Percentiles rank a stretch among this genome's conserved stretches.
Evolutionary conservation across 1,284 basidiomycete genomes (phyloP).

Genomic region (Nidula niveotomentosa): DNA sequence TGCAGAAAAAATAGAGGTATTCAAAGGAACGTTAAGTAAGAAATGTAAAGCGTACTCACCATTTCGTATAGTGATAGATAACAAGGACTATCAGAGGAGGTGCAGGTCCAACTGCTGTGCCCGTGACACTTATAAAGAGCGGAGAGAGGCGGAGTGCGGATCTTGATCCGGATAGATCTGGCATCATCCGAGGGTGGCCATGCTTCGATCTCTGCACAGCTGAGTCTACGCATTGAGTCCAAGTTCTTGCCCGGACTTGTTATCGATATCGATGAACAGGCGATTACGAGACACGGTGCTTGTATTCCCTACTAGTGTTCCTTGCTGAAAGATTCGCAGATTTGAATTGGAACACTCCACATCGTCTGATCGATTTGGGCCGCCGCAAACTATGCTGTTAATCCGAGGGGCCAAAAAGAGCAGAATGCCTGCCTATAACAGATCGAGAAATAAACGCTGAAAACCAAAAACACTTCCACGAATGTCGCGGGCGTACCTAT

Average conservation of each 20-base stretch:
- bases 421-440: neutral
- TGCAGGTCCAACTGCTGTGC: constrained; percentile 29
- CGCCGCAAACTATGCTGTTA: neutral
- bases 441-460: neutral
- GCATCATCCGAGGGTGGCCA: constrained; percentile 16
- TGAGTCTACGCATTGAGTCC: neutral
- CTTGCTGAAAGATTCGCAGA: neutral
- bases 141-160: constrained; percentile 59
- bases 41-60: constrained; percentile 6
- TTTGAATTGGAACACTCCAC: constrained; percentile 1
- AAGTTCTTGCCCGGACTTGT: neutral
- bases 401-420: neutral
- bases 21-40: too few relatives aligned
- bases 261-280: constrained; percentile 3
- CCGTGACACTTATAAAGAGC: constrained; percentile 48
- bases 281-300: constrained; percentile 3
- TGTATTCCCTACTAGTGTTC: neutral
- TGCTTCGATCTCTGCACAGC: constrained; percentile 20
- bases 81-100: constrained; percentile 9
- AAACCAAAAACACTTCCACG: neutral
- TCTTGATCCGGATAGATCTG: constrained; percentile 62
- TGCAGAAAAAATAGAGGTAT: constrained; percentile 13
- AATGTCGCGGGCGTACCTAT: neutral
- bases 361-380: neutral
- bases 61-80: constrained; percentile 5